Base-by-base conservation (phyloP, 2,329 filamentous ascomycete genomes). In the Neofusicoccum ribis region DNA sequence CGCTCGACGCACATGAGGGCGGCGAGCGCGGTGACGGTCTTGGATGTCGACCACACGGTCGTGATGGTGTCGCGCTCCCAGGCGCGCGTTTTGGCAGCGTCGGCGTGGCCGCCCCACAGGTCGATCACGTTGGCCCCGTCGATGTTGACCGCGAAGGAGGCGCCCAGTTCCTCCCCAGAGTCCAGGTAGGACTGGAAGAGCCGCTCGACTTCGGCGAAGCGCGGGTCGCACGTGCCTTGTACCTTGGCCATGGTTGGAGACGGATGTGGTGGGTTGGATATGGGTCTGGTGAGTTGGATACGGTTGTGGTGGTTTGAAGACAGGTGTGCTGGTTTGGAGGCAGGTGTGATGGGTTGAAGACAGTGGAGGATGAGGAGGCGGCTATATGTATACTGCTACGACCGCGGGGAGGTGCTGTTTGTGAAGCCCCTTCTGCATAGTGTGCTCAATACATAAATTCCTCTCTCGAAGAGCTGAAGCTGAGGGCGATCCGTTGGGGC, bases 91-190 rank as follows among this genome's bases (percentile, higher is more conserved):
- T 69, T 69, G 1, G 63, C 70, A 6, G 66, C 60, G 63, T 80
- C 78, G 4, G 70, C 66, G 63, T 75, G 72, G 2, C 81, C 81
- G 15, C 79, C 82, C 79, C 79, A 83, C 14, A 83, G 67, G 66
- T 84, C 80, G 15, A 83, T 69, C 9, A 80, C 79, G 17, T 75
- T 72, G 14, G 76, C 63, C n/a, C 80, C 81, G 58, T 78, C 72
- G 11, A 81, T 69, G 62, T 74, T 80, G 52, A 83, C 73, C 20
- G 69, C 73, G 20, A 84, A 70, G 0, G 79, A 81, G 15, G 79
- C 81, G 2, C 82, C 82, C 5, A 82, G 62, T 49, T 84, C 82
- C 2, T 77, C 70, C 17, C 74, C 79, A 0, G 71, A 74, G 9
- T 71, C 68, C 15, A 84, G 50, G 27, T 73, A 72, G 3, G 75